phyloP scores from a whole-genome alignment of 2,329 filamentous ascomycete species.

The Ceratocystis lukuohia region DNA sequence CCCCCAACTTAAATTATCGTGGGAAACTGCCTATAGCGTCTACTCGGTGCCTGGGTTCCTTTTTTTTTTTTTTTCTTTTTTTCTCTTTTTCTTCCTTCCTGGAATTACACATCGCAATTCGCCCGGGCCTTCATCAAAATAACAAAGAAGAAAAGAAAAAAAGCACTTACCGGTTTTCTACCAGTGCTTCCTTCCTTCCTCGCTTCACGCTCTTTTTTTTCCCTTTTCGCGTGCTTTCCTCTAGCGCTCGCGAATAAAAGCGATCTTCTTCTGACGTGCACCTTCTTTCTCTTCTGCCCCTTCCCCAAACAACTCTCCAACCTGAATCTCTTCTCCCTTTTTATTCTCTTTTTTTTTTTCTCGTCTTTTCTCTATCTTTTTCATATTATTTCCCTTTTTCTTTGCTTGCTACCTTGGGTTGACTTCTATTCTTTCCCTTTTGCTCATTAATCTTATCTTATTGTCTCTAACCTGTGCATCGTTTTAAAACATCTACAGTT shows the following conservation, averaged over 20 bases:
- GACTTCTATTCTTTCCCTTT: neutral
- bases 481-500: slow-evolving; percentile 37
- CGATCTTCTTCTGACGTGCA: neutral
- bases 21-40: neutral
- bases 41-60: neutral
- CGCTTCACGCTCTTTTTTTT: neutral
- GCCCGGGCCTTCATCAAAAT: neutral
- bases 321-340: neutral
- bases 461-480: neutral
- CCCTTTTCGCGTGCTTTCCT: neutral
- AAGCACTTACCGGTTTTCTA: neutral
- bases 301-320: neutral
- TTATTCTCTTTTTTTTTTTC: neutral
- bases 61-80: neutral
- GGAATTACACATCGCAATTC: neutral
- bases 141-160: neutral
- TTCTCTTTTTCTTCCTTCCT: neutral
- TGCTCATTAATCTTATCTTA: neutral
- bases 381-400: neutral
- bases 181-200: neutral
- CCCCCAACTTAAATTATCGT: neutral
- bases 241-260: neutral
- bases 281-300: neutral
- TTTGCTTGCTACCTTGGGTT: neutral
- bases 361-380: neutral